phyloP scores from a whole-genome alignment of 2,329 filamentous ascomycete species.

The Fusarium drepaniforme region DNA sequence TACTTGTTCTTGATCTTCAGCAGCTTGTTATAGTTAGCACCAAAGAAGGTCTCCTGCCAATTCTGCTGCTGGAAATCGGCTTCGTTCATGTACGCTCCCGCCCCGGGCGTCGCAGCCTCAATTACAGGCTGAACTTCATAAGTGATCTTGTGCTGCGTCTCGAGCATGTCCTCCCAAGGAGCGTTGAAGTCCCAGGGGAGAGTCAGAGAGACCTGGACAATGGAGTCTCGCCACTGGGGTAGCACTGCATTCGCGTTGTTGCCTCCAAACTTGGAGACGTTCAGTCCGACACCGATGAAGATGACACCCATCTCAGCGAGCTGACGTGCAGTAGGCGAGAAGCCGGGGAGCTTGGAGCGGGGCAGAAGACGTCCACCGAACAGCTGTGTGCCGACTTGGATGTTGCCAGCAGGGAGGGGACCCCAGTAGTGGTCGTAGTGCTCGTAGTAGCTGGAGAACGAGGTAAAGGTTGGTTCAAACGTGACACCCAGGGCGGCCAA shows the following conservation, averaged over 20 bases:
- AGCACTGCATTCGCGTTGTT: constrained; percentile 51
- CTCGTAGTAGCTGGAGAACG: constrained; percentile 48
- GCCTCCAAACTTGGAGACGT: constrained; percentile 42
- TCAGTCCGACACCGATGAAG: constrained; percentile 45
- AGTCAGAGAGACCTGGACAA: constrained; percentile 47
- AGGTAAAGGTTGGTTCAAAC: constrained; percentile 19
- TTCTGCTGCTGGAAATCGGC: constrained; percentile 58
- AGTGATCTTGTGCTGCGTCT: constrained; percentile 45
- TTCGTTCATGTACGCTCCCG: constrained; percentile 64
- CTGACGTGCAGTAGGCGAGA: constrained; percentile 25
- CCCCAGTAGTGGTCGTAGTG: constrained; percentile 59
- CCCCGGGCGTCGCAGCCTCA: constrained; percentile 53
- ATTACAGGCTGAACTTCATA: constrained; percentile 41
- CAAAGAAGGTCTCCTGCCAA: constrained; percentile 60
- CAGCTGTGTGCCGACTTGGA: constrained; percentile 44
- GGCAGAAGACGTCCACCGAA: constrained; percentile 59
- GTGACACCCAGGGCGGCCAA: constrained; percentile 24
- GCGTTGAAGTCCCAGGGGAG: constrained; percentile 45
- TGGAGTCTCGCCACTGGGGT: constrained; percentile 54
- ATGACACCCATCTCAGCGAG: constrained; percentile 39
- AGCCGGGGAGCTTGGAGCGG: constrained; percentile 45
- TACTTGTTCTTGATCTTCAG: constrained; percentile 61
- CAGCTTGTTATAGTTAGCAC: constrained; percentile 57
- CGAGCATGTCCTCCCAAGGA: constrained; percentile 46
- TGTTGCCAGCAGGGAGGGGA: constrained; percentile 54